Evolutionary conservation across 441 rosid genomes (phyloP).

Genomic region (Rhodomyrtus psidioides): DNA sequence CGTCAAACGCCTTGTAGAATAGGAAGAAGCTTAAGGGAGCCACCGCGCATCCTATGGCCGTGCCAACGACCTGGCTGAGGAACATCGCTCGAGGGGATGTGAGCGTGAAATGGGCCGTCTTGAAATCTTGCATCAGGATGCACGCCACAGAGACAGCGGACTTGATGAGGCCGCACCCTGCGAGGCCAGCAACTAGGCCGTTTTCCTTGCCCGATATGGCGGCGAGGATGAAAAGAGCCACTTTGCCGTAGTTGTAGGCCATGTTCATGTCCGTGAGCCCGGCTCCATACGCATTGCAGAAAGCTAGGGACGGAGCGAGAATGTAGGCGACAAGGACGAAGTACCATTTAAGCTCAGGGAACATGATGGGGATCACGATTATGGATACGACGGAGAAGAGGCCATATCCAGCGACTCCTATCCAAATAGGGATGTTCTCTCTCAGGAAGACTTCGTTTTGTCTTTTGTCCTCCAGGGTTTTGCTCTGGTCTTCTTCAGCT

Average conservation of each 20-base stretch:
- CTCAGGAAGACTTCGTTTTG: slow-evolving; percentile 1
- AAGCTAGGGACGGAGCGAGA: slow-evolving; percentile 9
- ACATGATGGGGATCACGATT: slow-evolving; percentile 5
- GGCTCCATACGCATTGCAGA: slow-evolving; percentile 14
- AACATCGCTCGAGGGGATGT: slow-evolving; percentile 12
- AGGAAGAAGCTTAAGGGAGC: slow-evolving; percentile 12
- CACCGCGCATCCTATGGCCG: slow-evolving; percentile 9
- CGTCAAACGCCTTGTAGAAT: slow-evolving; percentile 14
- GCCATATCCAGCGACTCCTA: slow-evolving; percentile 1
- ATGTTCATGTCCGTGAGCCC: slow-evolving; percentile 17
- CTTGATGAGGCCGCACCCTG: slow-evolving; percentile 8
- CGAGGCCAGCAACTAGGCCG: slow-evolving; percentile 4
- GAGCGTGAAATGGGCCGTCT: slow-evolving; percentile 8
- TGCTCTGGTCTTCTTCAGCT: not conserved
- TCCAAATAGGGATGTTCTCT: slow-evolving; percentile 7
- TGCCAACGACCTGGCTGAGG: slow-evolving; percentile 11
- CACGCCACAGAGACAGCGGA: slow-evolving; percentile 2
- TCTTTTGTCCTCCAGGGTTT: not conserved
- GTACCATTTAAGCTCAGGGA: slow-evolving; percentile 16
- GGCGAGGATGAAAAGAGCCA: slow-evolving; percentile 4
- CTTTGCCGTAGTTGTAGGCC: slow-evolving; percentile 17
- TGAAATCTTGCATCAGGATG: slow-evolving; percentile 11
- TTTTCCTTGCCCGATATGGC: not conserved
- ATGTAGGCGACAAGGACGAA: slow-evolving; percentile 2
- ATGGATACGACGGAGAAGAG: not conserved